Conservation (phyloP, 768 basidiomycete genomes). For the Gymnopilus junonius region DNA sequence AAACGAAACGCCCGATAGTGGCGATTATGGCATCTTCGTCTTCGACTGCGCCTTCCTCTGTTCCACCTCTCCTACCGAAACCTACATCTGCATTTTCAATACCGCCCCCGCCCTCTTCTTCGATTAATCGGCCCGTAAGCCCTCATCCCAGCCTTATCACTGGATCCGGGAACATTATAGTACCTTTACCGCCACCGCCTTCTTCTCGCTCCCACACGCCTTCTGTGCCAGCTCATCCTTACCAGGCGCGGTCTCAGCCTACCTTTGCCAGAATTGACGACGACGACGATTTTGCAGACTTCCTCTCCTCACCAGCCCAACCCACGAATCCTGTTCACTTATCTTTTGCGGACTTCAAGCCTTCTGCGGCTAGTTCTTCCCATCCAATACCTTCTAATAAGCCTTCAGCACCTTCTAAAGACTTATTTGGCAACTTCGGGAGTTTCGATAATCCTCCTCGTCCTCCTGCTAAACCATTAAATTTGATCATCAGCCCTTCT, state of each 20-base stretch:
- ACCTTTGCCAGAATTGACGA: slow-evolving; percentile 31
- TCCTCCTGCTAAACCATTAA: slow-evolving; percentile 22
- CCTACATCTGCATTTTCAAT: slow-evolving; percentile 12
- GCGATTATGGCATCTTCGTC: slow-evolving; percentile 36
- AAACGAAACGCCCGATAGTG: slow-evolving; percentile 22
- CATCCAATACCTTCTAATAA: not conserved
- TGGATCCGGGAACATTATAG: slow-evolving; percentile 10
- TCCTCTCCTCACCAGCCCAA: slow-evolving; percentile 40
- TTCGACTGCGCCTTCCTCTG: slow-evolving; percentile 20
- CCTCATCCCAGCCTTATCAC: not conserved
- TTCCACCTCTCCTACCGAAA: slow-evolving; percentile 20
- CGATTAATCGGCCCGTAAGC: slow-evolving; percentile 5
- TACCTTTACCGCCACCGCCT: slow-evolving; percentile 29
- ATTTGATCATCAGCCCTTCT: not conserved
- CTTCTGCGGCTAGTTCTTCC: not conserved
- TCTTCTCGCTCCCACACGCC: slow-evolving; percentile 31
- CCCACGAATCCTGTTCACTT: slow-evolving; percentile 13
- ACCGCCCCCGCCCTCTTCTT: slow-evolving; percentile 20
- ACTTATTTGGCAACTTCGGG: slow-evolving; percentile 48
- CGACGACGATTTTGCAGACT: slow-evolving; percentile 62
- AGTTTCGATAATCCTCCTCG: slow-evolving; percentile 43
- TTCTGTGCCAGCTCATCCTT: not conserved
- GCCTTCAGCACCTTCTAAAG: not conserved
- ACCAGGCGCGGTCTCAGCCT: slow-evolving; percentile 24
- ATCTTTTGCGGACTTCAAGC: slow-evolving; percentile 21